Base-by-base conservation (phyloP, 768 basidiomycete species). In the Naganishia randhawae region DNA sequence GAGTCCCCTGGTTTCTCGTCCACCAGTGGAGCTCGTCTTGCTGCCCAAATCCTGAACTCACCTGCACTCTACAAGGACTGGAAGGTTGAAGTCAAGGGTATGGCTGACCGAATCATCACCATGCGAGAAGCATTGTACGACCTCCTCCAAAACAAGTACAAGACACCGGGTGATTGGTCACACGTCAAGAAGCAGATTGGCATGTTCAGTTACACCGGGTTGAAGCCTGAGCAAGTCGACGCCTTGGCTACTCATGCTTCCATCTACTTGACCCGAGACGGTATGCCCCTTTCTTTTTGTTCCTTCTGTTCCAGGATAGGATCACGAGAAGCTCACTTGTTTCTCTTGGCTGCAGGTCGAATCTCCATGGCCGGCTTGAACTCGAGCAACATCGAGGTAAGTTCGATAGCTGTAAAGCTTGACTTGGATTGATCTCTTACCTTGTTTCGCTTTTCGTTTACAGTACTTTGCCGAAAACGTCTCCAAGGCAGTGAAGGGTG, bases 311-410 rank as follows among this genome's bases (percentile, higher is more conserved):
- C 1, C 39, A 29, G n/a, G n/a, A n/a, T n/a, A n/a, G n/a, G n/a
- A n/a, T n/a, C n/a, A n/a, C n/a, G n/a, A n/a, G 39, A 45, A 32
- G 29, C 35, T 63, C n/a, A 66, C 50, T 9, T 33, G 7, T 50
- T 10, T 37, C 27, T 14, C 14, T 19, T 66, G 35, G 6, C 41
- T 37, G 29, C 32, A 52, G 69, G 93, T 53, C 84, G 93, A 57
- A 95, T 97, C 74, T 92, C 91, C 66, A 95, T 97, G 92, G 91
- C 92, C 4, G 93, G 90, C 17, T 80, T 95, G 82, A 95, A 92
- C 83, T 85, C 82, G 52, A 76, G 83, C 69, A 96, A 94, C 81
- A 80, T 95, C n/a, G 76, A 77, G 33, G 57, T 61, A 39, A n/a
- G 57, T 61, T 19, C 2, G 62, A 70, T 74, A 4, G 3, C 57